Evolutionary conservation across 83 land plant genomes (phyloP), one percentile per base, ranked within the genome.

Genomic region (Isoetes engelmannii): DNA sequence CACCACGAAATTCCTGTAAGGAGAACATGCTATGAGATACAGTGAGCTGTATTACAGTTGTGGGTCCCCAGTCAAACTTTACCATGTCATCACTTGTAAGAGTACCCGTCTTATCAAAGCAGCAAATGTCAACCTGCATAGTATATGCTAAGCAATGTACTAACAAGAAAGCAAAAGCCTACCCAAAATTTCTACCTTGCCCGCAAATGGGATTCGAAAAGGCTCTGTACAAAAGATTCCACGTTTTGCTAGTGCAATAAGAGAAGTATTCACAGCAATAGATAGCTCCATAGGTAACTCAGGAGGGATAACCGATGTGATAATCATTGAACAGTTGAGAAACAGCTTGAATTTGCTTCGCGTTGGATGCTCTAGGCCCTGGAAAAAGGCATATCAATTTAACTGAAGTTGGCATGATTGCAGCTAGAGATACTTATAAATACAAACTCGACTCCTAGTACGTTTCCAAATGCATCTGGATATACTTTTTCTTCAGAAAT

Each of bases 1-100:
- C 89, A 17, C 99, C 99, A 63, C 87, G 82, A 69, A 94, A 94
- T 69, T 90, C 97, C 99, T 94, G 79, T 5, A 69, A 45, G 58
- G 20, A 61, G 44, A 5, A 59, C 2, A 28, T 28, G 1, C 37
- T 28, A 28, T 28, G 61, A 41, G 28, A 41, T 51, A 28, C 61
- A 20, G 9, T 50, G 13, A 49, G 7, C 19, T 37, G 18, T 41
- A 20, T 48, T n/a, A 64, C 21, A 64, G 67, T 15, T 43, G 3
- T 17, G 47, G 2, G 1, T 48, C 46, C 7, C 64, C 6, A 9
- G 54, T 51, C 54, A 51, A 51, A 51, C 15, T 7, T 68, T 82
- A 94, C 99, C 99, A 94, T 94, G 81, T 90, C 96, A 88, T 94
- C 99, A 67, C 94, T 87, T 67, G 99, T 94, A 18, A 94, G 79